Conservation (phyloP, 768 basidiomycete species). For the Mycena indigotica region DNA sequence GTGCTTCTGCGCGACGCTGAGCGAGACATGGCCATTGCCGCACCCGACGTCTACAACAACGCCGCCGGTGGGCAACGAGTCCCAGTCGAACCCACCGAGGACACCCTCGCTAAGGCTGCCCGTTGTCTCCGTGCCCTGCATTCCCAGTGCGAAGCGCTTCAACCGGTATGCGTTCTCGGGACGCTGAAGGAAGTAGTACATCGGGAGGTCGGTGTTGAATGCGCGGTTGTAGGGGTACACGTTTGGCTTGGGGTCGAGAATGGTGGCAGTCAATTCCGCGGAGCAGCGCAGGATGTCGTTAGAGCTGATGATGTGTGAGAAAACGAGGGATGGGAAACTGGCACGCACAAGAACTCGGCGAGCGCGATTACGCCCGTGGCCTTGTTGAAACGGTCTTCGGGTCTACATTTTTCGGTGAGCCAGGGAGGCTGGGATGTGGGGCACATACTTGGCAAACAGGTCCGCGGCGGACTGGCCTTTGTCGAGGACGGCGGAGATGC, state of each 20-base stretch:
- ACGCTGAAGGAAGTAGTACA: conserved; percentile 32
- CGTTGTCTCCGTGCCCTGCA: conserved; percentile 3
- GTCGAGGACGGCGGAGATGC: conserved; percentile 34
- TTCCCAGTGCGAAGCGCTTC: conserved; percentile 29
- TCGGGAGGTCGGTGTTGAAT: conserved; percentile 16
- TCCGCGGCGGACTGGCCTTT: conserved; percentile 31
- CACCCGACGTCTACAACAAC: conserved; percentile 10
- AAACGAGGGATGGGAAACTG: neutral
- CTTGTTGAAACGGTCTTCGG: conserved; percentile 5
- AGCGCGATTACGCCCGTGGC: conserved; percentile 2
- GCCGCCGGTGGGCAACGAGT: neutral
- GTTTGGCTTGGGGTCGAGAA: neutral
- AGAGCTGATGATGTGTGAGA: neutral
- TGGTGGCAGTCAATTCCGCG: conserved; percentile 5
- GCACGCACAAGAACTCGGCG: conserved; percentile 11
- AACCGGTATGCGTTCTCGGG: conserved; percentile 30
- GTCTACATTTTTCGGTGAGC: conserved; percentile 5
- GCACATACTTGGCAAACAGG: conserved; percentile 31
- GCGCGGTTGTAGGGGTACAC: conserved; percentile 26
- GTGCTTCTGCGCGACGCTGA: conserved; percentile 9
- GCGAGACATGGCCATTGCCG: conserved; percentile 14
- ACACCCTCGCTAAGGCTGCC: neutral
- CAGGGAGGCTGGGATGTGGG: neutral
- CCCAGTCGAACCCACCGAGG: neutral
- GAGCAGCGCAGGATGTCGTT: conserved; percentile 3